Evolutionary conservation across 2,329 filamentous ascomycete species (phyloP).

Genomic region (Amauroascus niger): DNA sequence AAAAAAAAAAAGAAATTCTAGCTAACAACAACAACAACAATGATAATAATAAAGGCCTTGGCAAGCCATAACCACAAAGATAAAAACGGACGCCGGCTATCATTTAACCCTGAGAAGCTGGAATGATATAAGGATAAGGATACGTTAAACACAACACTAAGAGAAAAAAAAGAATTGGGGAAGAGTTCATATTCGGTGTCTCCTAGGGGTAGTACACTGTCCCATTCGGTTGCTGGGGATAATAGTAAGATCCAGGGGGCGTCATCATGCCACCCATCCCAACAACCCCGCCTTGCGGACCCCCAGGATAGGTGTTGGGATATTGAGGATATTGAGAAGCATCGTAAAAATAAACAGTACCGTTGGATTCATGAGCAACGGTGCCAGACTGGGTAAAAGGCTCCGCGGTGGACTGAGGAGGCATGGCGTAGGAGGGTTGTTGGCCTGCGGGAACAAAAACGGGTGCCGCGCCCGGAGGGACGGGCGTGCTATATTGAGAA

Average conservation of each 20-base stretch:
- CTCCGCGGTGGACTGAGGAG: constrained; percentile 26
- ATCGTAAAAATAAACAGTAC: constrained; percentile 93
- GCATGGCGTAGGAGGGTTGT: constrained; percentile 21
- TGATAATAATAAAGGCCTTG: too few relatives aligned
- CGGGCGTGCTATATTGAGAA: constrained; percentile 39
- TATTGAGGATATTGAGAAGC: constrained; percentile 56
- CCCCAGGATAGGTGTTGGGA: constrained; percentile 45
- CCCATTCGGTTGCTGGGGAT: constrained; percentile 44
- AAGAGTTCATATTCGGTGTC: neutral
- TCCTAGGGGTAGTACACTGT: constrained; percentile 50
- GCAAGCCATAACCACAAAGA: neutral
- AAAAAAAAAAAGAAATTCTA: too few relatives aligned
- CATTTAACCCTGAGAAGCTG: neutral
- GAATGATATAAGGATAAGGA: neutral
- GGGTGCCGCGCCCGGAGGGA: constrained; percentile 42
- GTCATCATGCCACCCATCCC: constrained; percentile 77
- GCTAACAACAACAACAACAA: too few relatives aligned
- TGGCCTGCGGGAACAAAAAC: constrained; percentile 46
- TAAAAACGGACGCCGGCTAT: constrained; percentile 8
- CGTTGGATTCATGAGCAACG: constrained; percentile 80
- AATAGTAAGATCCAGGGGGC: constrained; percentile 47
- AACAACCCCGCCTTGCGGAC: constrained; percentile 46
- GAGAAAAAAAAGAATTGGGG: neutral
- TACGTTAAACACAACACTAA: neutral
- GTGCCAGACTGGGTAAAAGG: constrained; percentile 43